Evolutionary conservation across 805 yeast species (phyloP), one percentile per base, ranked within the genome.

Genomic region (Scheffersomyces coipomensis): DNA sequence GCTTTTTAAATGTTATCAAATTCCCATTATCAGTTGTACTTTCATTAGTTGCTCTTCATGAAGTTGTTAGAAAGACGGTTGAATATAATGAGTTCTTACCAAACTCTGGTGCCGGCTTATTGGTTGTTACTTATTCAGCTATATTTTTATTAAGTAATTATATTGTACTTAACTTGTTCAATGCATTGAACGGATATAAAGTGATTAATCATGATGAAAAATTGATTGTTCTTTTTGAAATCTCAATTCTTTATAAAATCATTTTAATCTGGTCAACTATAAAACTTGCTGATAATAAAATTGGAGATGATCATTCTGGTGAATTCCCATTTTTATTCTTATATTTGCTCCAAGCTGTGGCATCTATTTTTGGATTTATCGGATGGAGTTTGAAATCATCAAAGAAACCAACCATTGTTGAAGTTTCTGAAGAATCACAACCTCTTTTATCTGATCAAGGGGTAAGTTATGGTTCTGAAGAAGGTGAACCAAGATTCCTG

Each of bases 211-310:
- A 67, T 61, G 75, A 80, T 35, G 71, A 71, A 47, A 74, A 70
- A 44, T 49, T 69, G 43, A 51, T 67, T 23, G 57, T 68, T 10
- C 58, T 68, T n/a, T 30, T 68, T 10, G 84, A 85, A 56, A 58
- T 77, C 10, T 73, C 81, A 24, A 56, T 75, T 25, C 42, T 76
- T 3, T 62, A 74, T 41, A 88, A 96, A 95, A 38, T 72, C 1
- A 48, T 62, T 0, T 66, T 84, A 38, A 52, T 82, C 7, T 55
- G 45, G 38, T 58, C 68, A 2, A 66, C 73, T 37, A 59, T 71
- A 11, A 82, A 85, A 7, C 66, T 76, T 18, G 53, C 71, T 19
- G 70, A 73, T 33, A 72, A 74, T 46, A 53, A 42, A 40, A 43
- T 59, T 17, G 60, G 67, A 1, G 64, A 70, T 27, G 71, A 72